Evolutionary conservation across 345 rosid genomes (phyloP).

Genomic region (Corchorus capsularis): DNA sequence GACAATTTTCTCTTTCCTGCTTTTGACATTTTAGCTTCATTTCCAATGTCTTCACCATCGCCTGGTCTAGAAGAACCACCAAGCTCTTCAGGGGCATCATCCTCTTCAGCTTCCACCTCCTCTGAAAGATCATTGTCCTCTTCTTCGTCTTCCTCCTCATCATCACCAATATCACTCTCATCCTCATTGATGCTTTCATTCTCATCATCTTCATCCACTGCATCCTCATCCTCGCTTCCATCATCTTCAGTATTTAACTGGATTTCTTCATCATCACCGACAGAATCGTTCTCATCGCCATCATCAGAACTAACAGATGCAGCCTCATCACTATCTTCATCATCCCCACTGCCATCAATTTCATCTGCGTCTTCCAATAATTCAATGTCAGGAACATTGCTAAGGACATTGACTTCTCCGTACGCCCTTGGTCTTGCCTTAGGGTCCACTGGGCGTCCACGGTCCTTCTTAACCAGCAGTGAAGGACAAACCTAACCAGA

Average conservation of each 20-base stretch:
- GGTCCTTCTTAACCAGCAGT: constrained; percentile 88
- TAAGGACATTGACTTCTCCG: constrained; percentile 69
- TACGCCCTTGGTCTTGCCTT: constrained; percentile 81
- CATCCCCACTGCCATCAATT: constrained; percentile 37
- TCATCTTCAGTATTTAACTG: constrained; percentile 22
- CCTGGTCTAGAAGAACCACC: constrained; percentile 19
- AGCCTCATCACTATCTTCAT: constrained; percentile 34
- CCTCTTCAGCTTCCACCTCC: constrained; percentile 36
- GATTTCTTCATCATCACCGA: constrained; percentile 48
- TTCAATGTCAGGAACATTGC: constrained; percentile 72
- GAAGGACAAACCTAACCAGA: constrained; percentile 77
- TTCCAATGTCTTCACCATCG: constrained; percentile 27
- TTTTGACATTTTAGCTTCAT: constrained; percentile 32
- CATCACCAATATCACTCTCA: constrained; percentile 27
- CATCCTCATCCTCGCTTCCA: constrained; percentile 47
- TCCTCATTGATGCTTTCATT: constrained; percentile 32
- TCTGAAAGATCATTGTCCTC: constrained; percentile 24
- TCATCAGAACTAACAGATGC: constrained; percentile 36
- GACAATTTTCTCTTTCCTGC: constrained; percentile 66
- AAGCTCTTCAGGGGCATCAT: constrained; percentile 27
- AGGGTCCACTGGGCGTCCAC: constrained; percentile 79
- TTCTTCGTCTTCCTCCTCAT: constrained; percentile 37
- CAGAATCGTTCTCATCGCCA: constrained; percentile 18
- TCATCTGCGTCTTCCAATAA: constrained; percentile 53
- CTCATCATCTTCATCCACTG: constrained; percentile 34